Conservation (phyloP, 805 yeast species). For the Starmerella khaoyaiensis region DNA sequence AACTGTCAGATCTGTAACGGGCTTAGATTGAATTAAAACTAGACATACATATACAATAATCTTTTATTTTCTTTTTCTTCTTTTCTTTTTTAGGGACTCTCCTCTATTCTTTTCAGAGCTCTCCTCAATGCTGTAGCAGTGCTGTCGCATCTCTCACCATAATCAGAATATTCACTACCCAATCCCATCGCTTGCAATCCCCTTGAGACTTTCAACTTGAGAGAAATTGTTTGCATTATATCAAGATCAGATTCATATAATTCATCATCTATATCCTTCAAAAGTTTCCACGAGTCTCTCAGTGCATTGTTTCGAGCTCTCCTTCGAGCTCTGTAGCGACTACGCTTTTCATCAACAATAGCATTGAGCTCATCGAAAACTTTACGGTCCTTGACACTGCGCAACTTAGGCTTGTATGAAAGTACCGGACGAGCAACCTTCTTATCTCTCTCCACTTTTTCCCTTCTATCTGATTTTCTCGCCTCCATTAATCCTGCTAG, state of each 20-base stretch:
- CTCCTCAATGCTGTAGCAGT: slow-evolving; percentile 14
- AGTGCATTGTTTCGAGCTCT: slow-evolving; percentile 22
- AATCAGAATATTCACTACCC: slow-evolving; percentile 10
- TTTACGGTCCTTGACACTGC: slow-evolving; percentile 16
- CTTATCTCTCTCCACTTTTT: not conserved
- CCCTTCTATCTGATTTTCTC: not conserved
- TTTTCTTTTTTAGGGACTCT: too few relatives aligned
- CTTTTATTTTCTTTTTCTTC: too few relatives aligned
- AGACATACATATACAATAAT: too few relatives aligned
- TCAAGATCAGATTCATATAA: slow-evolving; percentile 29
- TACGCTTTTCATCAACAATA: slow-evolving; percentile 18
- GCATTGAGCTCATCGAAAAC: slow-evolving; percentile 16
- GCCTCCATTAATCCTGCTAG: not conserved
- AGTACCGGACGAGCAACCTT: not conserved
- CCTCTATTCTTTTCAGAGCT: slow-evolving; percentile 3
- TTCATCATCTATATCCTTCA: slow-evolving; percentile 25
- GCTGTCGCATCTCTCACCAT: too few relatives aligned
- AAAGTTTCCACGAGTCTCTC: slow-evolving; percentile 23
- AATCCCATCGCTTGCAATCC: slow-evolving; percentile 20
- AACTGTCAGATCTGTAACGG: too few relatives aligned
- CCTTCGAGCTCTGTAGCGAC: slow-evolving; percentile 18
- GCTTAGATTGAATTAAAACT: too few relatives aligned
- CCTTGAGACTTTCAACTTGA: not conserved
- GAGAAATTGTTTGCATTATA: slow-evolving; percentile 1
- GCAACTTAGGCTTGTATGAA: slow-evolving; percentile 7